A percentile compares a stretch with the other conserved stretches of the same genome.
phyloP scores from a whole-genome alignment of 441 rosid genomes.

The Syzygium malaccense region DNA sequence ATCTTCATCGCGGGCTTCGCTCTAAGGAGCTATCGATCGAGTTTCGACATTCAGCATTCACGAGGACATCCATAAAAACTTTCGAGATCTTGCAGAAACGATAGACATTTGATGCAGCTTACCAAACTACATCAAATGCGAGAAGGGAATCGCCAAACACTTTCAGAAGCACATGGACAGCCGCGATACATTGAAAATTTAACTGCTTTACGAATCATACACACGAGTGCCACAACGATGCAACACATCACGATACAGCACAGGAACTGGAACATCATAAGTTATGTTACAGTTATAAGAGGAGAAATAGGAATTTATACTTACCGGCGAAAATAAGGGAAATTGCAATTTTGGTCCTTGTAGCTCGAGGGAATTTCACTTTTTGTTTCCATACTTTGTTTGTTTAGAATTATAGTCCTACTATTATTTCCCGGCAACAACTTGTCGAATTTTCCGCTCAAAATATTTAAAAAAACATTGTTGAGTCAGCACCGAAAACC shows the following conservation, averaged over 20 bases:
- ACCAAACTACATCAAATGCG: background rate
- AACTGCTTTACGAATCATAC: background rate
- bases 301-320: background rate
- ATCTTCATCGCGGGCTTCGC: background rate
- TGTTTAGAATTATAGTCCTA: background rate
- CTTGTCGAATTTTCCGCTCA: background rate
- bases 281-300: background rate
- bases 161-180: too few species aligned
- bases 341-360: background rate
- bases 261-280: background rate
- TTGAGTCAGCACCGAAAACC: fast-evolving
- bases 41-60: background rate
- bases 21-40: background rate
- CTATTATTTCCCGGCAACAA: background rate
- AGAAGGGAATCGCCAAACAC: too few species aligned
- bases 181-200: too few species aligned
- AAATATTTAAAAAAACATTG: background rate
- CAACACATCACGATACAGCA: background rate
- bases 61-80: background rate
- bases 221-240: background rate
- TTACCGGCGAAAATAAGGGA: background rate
- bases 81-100: background rate
- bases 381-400: background rate
- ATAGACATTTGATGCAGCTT: background rate
- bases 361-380: background rate